phyloP scores from a whole-genome alignment of 2,329 filamentous ascomycete species.

The Harringtonia lauricola region DNA sequence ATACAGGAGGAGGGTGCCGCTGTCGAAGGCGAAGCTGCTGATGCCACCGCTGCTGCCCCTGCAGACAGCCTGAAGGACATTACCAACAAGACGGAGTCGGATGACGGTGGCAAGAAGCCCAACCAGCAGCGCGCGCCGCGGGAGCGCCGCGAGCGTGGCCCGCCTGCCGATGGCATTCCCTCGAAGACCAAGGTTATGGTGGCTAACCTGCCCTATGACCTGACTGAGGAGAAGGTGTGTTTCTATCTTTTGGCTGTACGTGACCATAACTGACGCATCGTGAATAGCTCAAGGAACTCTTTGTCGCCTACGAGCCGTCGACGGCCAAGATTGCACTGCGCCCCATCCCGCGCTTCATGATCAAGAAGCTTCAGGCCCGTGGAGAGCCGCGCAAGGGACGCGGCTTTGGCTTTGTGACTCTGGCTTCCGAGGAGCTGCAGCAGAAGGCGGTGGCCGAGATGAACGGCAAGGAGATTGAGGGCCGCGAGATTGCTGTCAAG shows the following conservation, averaged over 20 bases:
- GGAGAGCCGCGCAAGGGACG: conserved; percentile 98
- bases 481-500: conserved; percentile 98
- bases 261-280: conserved; percentile 5
- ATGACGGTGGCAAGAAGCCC: conserved; percentile 46
- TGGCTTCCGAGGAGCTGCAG: conserved; percentile 90
- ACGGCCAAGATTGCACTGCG: conserved; percentile 98
- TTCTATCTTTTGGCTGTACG: neutral
- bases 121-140: conserved; percentile 37
- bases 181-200: conserved; percentile 99
- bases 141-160: conserved; percentile 72
- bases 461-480: conserved; percentile 99
- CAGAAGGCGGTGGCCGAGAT: conserved; percentile 96
- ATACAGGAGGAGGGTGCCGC: conserved; percentile 29
- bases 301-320: conserved; percentile 80
- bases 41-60: conserved; percentile 32
- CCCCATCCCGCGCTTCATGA: conserved; percentile 98
- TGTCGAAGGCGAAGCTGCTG: conserved; percentile 35
- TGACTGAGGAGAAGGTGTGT: conserved; percentile 90
- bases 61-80: conserved; percentile 51
- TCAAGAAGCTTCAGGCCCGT: conserved; percentile 98
- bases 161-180: conserved; percentile 90
- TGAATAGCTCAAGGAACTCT: conserved; percentile 86
- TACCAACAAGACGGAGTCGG: conserved; percentile 46
- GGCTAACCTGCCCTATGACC: conserved; percentile 95
- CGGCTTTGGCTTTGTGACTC: conserved; percentile 96